Conservation (phyloP, 2,329 filamentous ascomycete genomes). For the Dichotomopilus funicola region DNA sequence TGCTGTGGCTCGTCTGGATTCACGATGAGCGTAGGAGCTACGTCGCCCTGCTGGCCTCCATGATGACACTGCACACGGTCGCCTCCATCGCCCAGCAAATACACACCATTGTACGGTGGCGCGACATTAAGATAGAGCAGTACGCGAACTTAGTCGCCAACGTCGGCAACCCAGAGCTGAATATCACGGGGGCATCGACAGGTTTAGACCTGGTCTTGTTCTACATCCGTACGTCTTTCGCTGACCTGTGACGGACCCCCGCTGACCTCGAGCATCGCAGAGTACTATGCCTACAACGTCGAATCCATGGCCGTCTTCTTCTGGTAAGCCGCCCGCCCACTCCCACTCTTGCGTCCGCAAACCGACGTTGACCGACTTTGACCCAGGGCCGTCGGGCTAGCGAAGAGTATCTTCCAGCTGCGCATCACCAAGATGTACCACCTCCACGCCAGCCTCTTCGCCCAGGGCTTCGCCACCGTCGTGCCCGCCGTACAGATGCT, state of each 20-base stretch:
- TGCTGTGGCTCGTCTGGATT: slow-evolving; percentile 34
- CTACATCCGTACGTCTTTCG: slow-evolving; percentile 38
- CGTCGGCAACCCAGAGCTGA: slow-evolving; percentile 35
- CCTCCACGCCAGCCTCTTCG: slow-evolving; percentile 15
- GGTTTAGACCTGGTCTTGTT: slow-evolving; percentile 39
- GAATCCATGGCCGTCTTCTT: slow-evolving; percentile 40
- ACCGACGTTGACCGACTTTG: neutral
- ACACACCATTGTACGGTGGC: slow-evolving; percentile 36
- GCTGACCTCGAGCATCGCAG: slow-evolving; percentile 28
- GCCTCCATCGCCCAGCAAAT: slow-evolving; percentile 39
- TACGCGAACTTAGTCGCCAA: slow-evolving; percentile 32
- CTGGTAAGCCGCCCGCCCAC: slow-evolving; percentile 30
- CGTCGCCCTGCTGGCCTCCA: slow-evolving; percentile 34
- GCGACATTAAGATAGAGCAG: slow-evolving; percentile 34
- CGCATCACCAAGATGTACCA: slow-evolving; percentile 11
- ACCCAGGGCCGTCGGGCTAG: slow-evolving; percentile 21
- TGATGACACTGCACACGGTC: slow-evolving; percentile 31
- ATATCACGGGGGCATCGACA: slow-evolving; percentile 36
- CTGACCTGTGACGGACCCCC: neutral
- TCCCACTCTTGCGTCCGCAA: neutral
- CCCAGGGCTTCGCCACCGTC: slow-evolving; percentile 15
- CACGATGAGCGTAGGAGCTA: slow-evolving; percentile 38
- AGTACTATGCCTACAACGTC: slow-evolving; percentile 46
- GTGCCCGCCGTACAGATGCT: slow-evolving; percentile 18
- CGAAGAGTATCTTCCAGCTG: slow-evolving; percentile 21